These are phyloP conservation scores for Blepharisma undulans DNA, from an alignment of 169 alveolate species.

Conservation along the genomic window DNA sequence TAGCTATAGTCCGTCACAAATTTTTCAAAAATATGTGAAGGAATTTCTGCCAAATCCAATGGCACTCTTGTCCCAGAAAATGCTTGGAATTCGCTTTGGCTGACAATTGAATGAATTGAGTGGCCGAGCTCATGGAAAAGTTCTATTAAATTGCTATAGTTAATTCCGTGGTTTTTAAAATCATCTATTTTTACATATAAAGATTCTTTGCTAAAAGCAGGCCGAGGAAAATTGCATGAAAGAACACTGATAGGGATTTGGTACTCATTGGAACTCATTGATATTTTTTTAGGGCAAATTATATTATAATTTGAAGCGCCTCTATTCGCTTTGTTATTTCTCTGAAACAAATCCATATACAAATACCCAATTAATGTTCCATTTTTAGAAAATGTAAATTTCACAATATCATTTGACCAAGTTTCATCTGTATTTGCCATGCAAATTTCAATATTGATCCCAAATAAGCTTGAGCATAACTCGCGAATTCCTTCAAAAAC, in stretches of 20 bases:
- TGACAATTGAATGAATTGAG: neutral
- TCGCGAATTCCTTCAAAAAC: slow-evolving; percentile 12
- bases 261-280: neutral
- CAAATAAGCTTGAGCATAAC: neutral
- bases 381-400: neutral
- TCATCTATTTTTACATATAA: neutral
- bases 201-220: neutral
- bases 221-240: slow-evolving; percentile 15
- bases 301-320: neutral
- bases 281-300: neutral
- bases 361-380: neutral
- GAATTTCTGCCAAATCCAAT: slow-evolving; percentile 38
- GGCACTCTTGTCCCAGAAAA: slow-evolving; percentile 47
- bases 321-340: neutral
- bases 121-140: slow-evolving; percentile 42
- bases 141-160: neutral
- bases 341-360: slow-evolving; percentile 30
- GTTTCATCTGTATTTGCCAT: slow-evolving; percentile 12
- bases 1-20: slow-evolving; percentile 32
- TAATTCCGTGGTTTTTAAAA: neutral
- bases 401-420: slow-evolving; percentile 15
- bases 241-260: slow-evolving; percentile 23
- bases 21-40: slow-evolving; percentile 42
- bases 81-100: neutral
- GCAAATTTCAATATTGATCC: neutral